phyloP scores from a whole-genome alignment of 2,329 filamentous ascomycete species.

The Aspergillus calidoustus region DNA sequence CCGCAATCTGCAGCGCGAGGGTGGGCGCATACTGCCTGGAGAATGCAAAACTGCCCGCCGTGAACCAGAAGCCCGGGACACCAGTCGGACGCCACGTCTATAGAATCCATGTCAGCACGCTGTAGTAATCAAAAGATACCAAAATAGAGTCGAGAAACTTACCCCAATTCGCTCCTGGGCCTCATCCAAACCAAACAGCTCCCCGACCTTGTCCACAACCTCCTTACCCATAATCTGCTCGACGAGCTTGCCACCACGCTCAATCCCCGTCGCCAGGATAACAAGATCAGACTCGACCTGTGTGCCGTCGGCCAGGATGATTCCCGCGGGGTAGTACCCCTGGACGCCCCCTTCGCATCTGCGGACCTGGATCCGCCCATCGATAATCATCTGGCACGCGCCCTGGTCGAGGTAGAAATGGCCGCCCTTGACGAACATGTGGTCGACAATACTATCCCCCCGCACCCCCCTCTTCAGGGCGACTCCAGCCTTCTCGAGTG shows the following conservation, averaged over 20 bases:
- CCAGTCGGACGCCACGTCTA: background rate
- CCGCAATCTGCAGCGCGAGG: conserved; percentile 3
- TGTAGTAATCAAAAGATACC: no score
- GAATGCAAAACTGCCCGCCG: background rate
- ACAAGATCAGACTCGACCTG: background rate
- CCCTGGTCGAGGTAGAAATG: conserved; percentile 3
- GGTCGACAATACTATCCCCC: background rate
- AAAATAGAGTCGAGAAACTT: background rate
- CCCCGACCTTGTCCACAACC: background rate
- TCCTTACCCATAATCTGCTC: background rate
- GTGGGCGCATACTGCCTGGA: conserved; percentile 1
- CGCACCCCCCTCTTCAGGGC: background rate
- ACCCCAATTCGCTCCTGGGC: background rate
- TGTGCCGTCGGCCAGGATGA: background rate
- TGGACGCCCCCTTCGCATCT: background rate
- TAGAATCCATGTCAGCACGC: background rate
- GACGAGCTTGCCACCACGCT: background rate
- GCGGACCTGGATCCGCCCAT: background rate
- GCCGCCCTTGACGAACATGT: background rate
- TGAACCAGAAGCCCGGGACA: conserved; percentile 1
- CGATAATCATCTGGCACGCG: conserved; percentile 1
- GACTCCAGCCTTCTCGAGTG: background rate
- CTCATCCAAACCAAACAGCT: background rate
- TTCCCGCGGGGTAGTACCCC: background rate
- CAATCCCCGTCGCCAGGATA: background rate